Conservation (phyloP, 176 grass and related monocot genomes). For the Oryza glaberrima region DNA sequence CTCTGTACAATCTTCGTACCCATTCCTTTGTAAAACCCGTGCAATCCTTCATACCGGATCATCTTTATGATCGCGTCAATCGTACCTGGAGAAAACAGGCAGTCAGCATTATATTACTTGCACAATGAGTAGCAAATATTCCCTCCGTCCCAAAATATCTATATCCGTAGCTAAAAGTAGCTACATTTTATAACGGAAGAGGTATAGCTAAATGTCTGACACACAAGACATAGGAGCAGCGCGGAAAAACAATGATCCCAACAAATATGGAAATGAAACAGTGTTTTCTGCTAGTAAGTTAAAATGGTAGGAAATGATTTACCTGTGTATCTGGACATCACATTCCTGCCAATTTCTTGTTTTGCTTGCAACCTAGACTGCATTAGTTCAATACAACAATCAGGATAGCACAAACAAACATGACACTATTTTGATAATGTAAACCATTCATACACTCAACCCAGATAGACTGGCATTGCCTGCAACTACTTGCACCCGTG, state of each 20-base stretch:
- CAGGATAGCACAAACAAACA: slow-evolving; percentile 28
- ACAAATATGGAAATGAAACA: no score
- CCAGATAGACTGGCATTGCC: background rate
- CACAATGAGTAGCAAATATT: background rate
- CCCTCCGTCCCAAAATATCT: no score
- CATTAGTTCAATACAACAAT: slow-evolving; percentile 46
- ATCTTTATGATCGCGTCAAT: slow-evolving; percentile 95
- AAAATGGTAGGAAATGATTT: no score
- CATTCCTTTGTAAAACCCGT: slow-evolving; percentile 97
- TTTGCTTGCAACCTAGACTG: slow-evolving; percentile 99
- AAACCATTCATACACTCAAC: background rate
- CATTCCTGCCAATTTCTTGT: slow-evolving; percentile 95
- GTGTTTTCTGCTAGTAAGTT: no score
- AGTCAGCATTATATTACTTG: background rate
- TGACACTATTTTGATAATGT: background rate
- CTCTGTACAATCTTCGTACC: slow-evolving; percentile 99
- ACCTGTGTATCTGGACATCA: slow-evolving; percentile 75
- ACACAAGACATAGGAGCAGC: background rate
- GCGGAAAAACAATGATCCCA: slow-evolving; percentile 4
- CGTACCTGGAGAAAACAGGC: slow-evolving; percentile 63
- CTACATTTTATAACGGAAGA: no score
- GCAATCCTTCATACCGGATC: slow-evolving; percentile 82
- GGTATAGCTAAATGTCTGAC: no score
- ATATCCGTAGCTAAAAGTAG: no score
- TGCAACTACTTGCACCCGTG: slow-evolving; percentile 9